phyloP scores from a whole-genome alignment of 2,329 filamentous ascomycete genomes.

The Sporothrix schenckii region DNA sequence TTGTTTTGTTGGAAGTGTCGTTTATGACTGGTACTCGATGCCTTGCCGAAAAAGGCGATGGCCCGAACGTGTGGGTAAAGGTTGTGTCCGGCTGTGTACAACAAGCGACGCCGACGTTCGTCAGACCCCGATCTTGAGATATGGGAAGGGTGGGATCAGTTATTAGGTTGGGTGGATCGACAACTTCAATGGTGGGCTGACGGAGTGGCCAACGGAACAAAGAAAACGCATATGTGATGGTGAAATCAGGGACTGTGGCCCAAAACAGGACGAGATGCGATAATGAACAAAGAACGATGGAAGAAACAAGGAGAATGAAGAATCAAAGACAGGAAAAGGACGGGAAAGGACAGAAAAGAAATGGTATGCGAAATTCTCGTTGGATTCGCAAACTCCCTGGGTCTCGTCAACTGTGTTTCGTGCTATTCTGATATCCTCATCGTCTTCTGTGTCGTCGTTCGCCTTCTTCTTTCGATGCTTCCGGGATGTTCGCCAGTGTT shows the following conservation, averaged over 20 bases:
- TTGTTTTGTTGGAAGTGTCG: background rate
- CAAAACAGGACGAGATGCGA: background rate
- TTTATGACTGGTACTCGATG: background rate
- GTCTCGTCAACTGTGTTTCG: background rate
- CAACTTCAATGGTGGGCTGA: background rate
- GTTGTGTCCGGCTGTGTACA: background rate
- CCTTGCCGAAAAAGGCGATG: slow-evolving; percentile 9
- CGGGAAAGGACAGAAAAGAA: background rate
- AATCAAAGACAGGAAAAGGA: background rate
- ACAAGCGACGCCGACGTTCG: background rate
- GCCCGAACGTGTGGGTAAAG: background rate
- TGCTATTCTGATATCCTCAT: background rate
- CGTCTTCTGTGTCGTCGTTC: background rate
- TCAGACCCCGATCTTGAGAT: background rate
- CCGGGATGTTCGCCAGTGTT: background rate
- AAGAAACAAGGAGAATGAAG: background rate
- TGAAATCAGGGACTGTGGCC: slow-evolving; percentile 6
- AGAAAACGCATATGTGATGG: background rate
- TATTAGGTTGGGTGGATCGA: background rate
- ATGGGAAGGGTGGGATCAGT: background rate
- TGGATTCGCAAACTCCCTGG: background rate
- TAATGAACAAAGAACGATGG: background rate
- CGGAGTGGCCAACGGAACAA: background rate
- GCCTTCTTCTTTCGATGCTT: background rate
- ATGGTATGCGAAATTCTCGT: background rate